Evolutionary conservation across 805 yeast species (phyloP).

Genomic region (Starmera pachycereana): DNA sequence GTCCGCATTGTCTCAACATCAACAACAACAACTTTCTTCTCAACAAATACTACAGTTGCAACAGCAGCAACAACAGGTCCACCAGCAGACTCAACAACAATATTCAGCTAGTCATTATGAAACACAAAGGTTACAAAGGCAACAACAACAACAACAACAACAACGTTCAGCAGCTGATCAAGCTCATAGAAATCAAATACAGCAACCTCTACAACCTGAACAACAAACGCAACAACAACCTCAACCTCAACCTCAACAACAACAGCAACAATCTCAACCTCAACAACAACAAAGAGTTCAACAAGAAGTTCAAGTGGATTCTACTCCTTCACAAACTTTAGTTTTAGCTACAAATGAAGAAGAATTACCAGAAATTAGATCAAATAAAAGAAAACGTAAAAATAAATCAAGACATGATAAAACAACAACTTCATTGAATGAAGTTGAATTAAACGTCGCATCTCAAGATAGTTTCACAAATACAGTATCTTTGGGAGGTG

Average conservation of each 20-base stretch:
- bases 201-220: constrained; percentile 3
- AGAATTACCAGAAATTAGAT: constrained; percentile 3
- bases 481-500: too few species aligned
- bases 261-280: constrained; percentile 4
- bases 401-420: background rate
- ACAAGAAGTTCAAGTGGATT: background rate
- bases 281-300: constrained; percentile 1
- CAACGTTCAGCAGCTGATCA: background rate
- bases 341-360: constrained; percentile 1
- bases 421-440: background rate
- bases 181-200: background rate
- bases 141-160: constrained; percentile 1
- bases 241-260: constrained; percentile 7
- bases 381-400: background rate
- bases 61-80: background rate
- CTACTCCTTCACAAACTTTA: constrained; percentile 1
- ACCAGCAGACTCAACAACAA: background rate
- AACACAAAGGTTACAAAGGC: background rate
- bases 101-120: background rate
- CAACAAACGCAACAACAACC: constrained; percentile 6
- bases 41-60: background rate
- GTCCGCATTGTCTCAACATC: background rate
- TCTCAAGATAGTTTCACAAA: too few species aligned
- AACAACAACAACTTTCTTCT: background rate
- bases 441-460: too few species aligned